Evolutionary conservation across 2,329 filamentous ascomycete genomes (phyloP), one percentile per base, ranked within the genome.

Genomic region (Aspergillus sojae): DNA sequence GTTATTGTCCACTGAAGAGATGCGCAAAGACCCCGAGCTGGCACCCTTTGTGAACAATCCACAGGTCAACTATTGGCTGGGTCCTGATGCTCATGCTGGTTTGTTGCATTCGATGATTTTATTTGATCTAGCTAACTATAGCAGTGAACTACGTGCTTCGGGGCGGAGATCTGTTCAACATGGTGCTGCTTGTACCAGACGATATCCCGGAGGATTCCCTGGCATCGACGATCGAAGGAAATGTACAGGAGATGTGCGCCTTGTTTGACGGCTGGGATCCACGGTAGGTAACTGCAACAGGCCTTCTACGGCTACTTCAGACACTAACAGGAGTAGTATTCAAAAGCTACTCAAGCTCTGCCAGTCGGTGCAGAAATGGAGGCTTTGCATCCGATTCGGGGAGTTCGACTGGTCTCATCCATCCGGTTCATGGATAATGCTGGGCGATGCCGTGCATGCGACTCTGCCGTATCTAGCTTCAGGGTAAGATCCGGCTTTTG

Each of bases 401-500:
- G 79, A 88, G 43, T 80, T 82, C n/a, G 77, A 79, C 1, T 90
- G 88, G 88, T 85, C 81, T 0, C 83, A 89, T 65, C 75, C 82
- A 0, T 84, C 81, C 0, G 86, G 82, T 0, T 77, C 84, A 0
- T 88, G 88, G 68, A 84, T 85, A 0, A 81, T 90, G 70, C 78
- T 90, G 0, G 88, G 88, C 0, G 88, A 90, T 68, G 85, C 87
- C 0, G 86, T 87, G 2, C 87, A 90, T 65, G 87, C 88, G 0
- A 89, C 86, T 0, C 78, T 90, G 0, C 88, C 88, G 0, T 90
- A 90, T 70, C 78, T 88, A 0, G 85, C 86, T 2, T 81, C 77
- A 7, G 82, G 75, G 74, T 75, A 68, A 19, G 61, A 41, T 41
- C 19, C 16, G 1, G 6, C 39, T 62, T 21, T 55, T 41, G n/a